Evolutionary conservation across 106 monocot species (phyloP).

Genomic region (Narthecium ossifragum): DNA sequence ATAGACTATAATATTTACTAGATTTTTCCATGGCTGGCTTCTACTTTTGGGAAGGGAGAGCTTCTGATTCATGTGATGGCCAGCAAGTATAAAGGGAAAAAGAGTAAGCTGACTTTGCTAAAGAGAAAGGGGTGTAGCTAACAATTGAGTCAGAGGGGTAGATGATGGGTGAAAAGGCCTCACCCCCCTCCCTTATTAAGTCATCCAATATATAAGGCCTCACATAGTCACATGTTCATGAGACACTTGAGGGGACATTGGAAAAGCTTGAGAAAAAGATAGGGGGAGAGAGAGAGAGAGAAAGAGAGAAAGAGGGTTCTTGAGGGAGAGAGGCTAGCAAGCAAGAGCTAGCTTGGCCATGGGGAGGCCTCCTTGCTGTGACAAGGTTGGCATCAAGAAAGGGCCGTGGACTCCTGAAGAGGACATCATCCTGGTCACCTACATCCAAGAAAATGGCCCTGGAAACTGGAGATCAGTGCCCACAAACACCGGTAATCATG

Average conservation of each 20-base stretch:
- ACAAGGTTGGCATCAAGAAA: conserved; percentile 21
- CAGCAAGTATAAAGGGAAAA: not conserved
- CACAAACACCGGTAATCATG: conserved; percentile 11
- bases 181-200: not conserved
- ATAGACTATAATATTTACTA: no score
- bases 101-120: not conserved
- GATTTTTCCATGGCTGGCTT: no score
- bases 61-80: no score
- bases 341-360: not conserved
- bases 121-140: conserved; percentile 1
- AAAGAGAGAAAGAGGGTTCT: not conserved
- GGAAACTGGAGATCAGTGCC: conserved; percentile 18
- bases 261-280: not conserved
- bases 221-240: conserved; percentile 1
- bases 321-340: not conserved
- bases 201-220: conserved; percentile 7
- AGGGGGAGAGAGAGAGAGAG: not conserved
- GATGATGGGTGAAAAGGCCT: conserved; percentile 2
- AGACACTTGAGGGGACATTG: not conserved
- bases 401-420: conserved; percentile 22
- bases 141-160: conserved; percentile 6
- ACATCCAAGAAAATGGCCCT: conserved; percentile 19
- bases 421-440: conserved; percentile 13
- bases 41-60: no score
- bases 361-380: conserved; percentile 20